phyloP scores from a whole-genome alignment of 805 yeast species.

The Zygosaccharomyces pseudorouxii region DNA sequence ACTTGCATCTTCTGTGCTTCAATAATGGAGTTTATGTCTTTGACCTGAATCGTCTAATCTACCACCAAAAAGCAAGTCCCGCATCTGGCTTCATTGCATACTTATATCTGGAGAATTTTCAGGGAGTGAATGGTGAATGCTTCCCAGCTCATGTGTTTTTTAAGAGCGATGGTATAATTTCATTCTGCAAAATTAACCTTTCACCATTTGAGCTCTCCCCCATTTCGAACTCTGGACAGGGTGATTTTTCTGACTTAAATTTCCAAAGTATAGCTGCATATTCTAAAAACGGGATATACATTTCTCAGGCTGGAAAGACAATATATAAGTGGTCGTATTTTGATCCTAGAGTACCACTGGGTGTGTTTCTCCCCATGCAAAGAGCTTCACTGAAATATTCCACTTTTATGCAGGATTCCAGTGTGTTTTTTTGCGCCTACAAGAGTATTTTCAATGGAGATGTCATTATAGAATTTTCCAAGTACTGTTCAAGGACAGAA shows the following conservation, averaged over 20 bases:
- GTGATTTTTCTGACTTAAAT: neutral
- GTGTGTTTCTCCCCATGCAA: neutral
- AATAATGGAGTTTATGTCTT: conserved; percentile 5
- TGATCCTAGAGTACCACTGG: neutral
- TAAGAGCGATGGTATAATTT: conserved; percentile 4
- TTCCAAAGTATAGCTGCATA: neutral
- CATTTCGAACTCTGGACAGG: neutral
- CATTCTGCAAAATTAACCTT: neutral
- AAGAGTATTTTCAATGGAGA: conserved; percentile 5
- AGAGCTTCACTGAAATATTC: conserved; percentile 2
- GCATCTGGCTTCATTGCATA: neutral
- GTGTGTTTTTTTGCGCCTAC: conserved; percentile 4
- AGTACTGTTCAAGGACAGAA: neutral
- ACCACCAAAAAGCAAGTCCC: neutral
- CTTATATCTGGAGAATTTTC: neutral
- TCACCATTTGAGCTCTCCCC: neutral
- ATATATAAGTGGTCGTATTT: conserved; percentile 1
- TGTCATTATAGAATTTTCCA: conserved; percentile 2
- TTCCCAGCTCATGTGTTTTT: conserved; percentile 7
- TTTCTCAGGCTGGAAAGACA: neutral
- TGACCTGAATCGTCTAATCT: neutral
- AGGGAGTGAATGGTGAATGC: neutral
- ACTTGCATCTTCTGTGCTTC: conserved; percentile 7
- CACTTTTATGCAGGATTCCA: conserved; percentile 1
- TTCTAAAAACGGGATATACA: neutral